Evolutionary conservation across 2,329 filamentous ascomycete species (phyloP), one percentile per base, ranked within the genome.

Genomic region (Clonostachys rosea): DNA sequence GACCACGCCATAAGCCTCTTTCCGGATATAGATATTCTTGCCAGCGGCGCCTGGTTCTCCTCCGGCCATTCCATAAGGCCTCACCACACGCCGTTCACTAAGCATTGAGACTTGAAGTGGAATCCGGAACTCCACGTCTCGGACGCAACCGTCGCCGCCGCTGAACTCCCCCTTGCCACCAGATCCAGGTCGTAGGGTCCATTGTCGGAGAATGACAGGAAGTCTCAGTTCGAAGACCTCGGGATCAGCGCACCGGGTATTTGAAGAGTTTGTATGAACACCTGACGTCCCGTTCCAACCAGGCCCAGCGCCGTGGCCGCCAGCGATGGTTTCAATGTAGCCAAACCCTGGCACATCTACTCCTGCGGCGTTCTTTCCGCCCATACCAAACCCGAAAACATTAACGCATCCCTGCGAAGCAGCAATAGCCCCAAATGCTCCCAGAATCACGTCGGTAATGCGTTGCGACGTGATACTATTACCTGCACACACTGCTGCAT

Each of bases 21-120:
- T 85, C 8, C 89, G 75, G 34, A 95, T 84, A 92, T 92, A 97
- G 42, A 95, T 71, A 56, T 97, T 97, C 50, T 91, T 69, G 0
- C 92, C 92, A 44, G 87, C 86, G 55, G 81, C 69, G 0, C 83
- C 92, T 50, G 92, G 86, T 47, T 84, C 85, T 5, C 92, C 92
- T 1, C 92, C 92, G 18, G 83, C 84, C 50, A 96, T 75, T 0
- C 92, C 57, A 18, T 68, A 67, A 1, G 69, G 89, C 42, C 79
- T 79, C 56, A 88, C 88, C 0, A 91, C 87, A n/a, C 89, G 71
- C 13, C 89, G 65, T 65, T 94, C 89, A 36, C 82, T 87, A 9
- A 94, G 69, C 42, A 94, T 92, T 2, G 81, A 87, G 9, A 89
- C 86, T 59, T 89, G 84, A 4, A 92, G 79, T 0, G 86, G 84